Base-by-base conservation (phyloP, 768 basidiomycete genomes). In the Termitomyces sp. region DNA sequence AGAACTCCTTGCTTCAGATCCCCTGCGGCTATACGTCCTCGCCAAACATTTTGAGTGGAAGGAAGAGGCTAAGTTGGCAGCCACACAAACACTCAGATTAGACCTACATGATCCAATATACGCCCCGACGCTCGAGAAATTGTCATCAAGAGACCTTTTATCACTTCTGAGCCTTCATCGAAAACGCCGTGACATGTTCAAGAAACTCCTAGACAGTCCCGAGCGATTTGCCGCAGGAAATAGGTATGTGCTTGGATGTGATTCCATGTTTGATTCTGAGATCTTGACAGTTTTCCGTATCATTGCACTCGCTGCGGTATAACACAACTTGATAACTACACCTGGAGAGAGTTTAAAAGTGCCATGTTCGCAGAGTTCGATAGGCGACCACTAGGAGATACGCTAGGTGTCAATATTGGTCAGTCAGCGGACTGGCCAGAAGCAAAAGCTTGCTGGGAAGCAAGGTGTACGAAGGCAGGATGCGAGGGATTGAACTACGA, bases 21-120 rank as follows among this genome's bases (percentile, higher is more conserved):
- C 84, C 0, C 64, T 86, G 14, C 77, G 78, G 32, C 70, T 84
- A 30, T 87, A 84, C 62, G 72, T 76, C 16, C 70, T 84, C 3
- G 81, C 85, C 6, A 79, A 76, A 40, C 83, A 86, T 41, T 87
- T 83, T 63, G 83, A 77, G 5, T 88, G 86, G 85, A 66, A 70
- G 7, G 76, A 78, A 18, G 86, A 85, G 62, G 79, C 81, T 0
- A 76, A 78, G 45, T 65, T 76, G 5, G 85, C 87, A 10, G 81
- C 86, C 1, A 70, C 75, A n/a, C 74, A 78, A 59, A 84, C 85
- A 1, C 79, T 90, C 28, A 64, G 72, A 9, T 76, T 86, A 55
- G 72, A 87, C 63, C 63, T 89, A 7, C 68, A 67, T 56, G 76
- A 78, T 56, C 62, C 71, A 7, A 53, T 56, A 11, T 71, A 83